Conservation (phyloP, 2,329 filamentous ascomycete species). For the Sporothrix phasma region DNA sequence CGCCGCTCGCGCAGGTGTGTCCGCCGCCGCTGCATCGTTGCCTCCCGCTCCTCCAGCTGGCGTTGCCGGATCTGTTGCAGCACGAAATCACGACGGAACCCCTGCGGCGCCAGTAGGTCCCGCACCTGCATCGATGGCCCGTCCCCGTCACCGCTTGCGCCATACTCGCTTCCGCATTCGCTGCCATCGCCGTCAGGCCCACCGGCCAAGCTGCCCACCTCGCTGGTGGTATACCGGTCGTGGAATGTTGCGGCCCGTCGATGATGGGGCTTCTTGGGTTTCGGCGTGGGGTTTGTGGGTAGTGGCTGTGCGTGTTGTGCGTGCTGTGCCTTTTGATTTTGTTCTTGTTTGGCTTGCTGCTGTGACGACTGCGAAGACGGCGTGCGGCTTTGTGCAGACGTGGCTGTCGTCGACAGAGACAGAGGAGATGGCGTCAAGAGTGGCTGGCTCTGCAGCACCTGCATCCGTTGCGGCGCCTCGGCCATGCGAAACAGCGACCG, state of each 20-base stretch:
- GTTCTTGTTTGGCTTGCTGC: too few relatives aligned
- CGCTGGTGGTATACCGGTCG: conserved; percentile 27
- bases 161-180: conserved; percentile 7
- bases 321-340: not conserved
- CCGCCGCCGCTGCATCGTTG: conserved; percentile 15
- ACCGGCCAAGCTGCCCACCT: not conserved
- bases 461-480: conserved; percentile 44
- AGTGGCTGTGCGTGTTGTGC: not conserved
- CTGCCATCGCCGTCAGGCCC: not conserved
- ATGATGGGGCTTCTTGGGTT: conserved; percentile 4
- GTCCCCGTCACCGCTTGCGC: conserved; percentile 20
- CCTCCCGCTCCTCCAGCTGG: conserved; percentile 29
- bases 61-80: conserved; percentile 25
- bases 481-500: conserved; percentile 64
- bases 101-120: conserved; percentile 33
- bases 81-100: conserved; percentile 41
- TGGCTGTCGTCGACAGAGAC: not conserved
- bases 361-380: not conserved
- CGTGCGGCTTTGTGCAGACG: not conserved
- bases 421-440: conserved; percentile 8
- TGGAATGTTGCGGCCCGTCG: conserved; percentile 60
- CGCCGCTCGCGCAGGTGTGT: conserved; percentile 14
- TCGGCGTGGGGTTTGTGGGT: not conserved
- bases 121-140: conserved; percentile 21
- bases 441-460: conserved; percentile 22